Conservation (phyloP, 1,284 basidiomycete genomes). For the Irpex lacteus region DNA sequence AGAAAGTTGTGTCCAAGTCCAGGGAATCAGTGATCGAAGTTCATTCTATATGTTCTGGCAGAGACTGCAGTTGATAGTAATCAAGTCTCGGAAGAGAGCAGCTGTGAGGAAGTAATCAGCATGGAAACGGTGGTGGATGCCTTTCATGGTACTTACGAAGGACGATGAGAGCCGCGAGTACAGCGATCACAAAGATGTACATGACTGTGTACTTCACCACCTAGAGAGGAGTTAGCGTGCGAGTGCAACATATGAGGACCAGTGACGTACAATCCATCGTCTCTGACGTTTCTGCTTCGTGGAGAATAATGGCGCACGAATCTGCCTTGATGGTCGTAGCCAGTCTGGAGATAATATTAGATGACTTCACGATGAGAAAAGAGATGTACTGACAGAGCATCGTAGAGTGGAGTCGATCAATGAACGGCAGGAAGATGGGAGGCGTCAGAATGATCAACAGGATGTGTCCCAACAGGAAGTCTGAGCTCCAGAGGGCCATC, state of each 20-base stretch:
- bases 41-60: slow-evolving; percentile 71
- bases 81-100: slow-evolving; percentile 65
- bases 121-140: slow-evolving; percentile 6
- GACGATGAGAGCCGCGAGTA: slow-evolving; percentile 80
- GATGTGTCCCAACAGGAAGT: slow-evolving; percentile 82
- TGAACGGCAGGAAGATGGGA: slow-evolving; percentile 83
- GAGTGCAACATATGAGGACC: not conserved
- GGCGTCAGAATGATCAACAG: slow-evolving; percentile 83
- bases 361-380: slow-evolving; percentile 15
- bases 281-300: slow-evolving; percentile 90
- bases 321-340: slow-evolving; percentile 90
- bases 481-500: slow-evolving; percentile 92
- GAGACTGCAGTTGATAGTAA: slow-evolving; percentile 67
- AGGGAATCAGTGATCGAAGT: slow-evolving; percentile 2
- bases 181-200: slow-evolving; percentile 77
- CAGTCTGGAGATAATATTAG: slow-evolving; percentile 53
- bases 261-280: slow-evolving; percentile 76
- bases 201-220: slow-evolving; percentile 82
- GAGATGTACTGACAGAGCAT: slow-evolving; percentile 68
- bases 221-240: slow-evolving; percentile 31
- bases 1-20: slow-evolving; percentile 5
- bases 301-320: slow-evolving; percentile 92
- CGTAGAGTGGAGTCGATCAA: slow-evolving; percentile 87
- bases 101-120: slow-evolving; percentile 37
- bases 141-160: slow-evolving; percentile 55